Evolutionary conservation across 352 stramenopile species (phyloP), one percentile per base, ranked within the genome.

Genomic region (Halophytophthora batemanensis): DNA sequence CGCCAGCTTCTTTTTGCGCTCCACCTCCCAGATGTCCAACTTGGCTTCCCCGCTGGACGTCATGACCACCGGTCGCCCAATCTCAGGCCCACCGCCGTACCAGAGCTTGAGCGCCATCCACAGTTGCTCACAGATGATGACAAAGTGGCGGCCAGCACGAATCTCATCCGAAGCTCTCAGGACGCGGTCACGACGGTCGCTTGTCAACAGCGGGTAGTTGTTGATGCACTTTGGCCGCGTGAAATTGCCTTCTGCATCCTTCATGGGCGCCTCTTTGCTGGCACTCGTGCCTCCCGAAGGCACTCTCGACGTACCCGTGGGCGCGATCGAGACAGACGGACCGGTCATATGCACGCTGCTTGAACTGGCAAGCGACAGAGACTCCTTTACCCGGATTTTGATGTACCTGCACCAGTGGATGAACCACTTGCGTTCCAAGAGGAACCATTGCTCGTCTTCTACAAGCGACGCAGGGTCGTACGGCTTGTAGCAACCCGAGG

Each of bases 31-130:
- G 45, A 95, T 86, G 56, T 95, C 82, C 28, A 95, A 39, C 12
- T 85, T 62, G 3, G 82, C 58, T 8, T 80, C 69, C 13, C 85
- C 85, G 49, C 77, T 74, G 14, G 66, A 59, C 17, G 70, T 66
- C 56, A 80, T 56, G 3, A 96, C 70, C 12, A 97, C 90, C n/a
- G 75, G 79, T 5, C 91, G 76, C 40, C 81, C 75, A 46, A 98
- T 78, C 49, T 92, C 74, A 1, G 92, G 92, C 0, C 87, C 90
- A 21, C 88, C 92, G 31, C 87, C 85, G 55, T 98, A 98, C 92
- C 92, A 98, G 8, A 86, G 50, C 50, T 97, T 93, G 6, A 97
- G 66, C 23, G 78, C 86, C 59, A 93, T 87, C 86, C 85, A 98
- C 8, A 96, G 68, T 45, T 87, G 78, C 53, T 93, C 85, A 19